Evolutionary conservation across 2,329 filamentous ascomycete species (phyloP).

Genomic region (Alternaria panax): DNA sequence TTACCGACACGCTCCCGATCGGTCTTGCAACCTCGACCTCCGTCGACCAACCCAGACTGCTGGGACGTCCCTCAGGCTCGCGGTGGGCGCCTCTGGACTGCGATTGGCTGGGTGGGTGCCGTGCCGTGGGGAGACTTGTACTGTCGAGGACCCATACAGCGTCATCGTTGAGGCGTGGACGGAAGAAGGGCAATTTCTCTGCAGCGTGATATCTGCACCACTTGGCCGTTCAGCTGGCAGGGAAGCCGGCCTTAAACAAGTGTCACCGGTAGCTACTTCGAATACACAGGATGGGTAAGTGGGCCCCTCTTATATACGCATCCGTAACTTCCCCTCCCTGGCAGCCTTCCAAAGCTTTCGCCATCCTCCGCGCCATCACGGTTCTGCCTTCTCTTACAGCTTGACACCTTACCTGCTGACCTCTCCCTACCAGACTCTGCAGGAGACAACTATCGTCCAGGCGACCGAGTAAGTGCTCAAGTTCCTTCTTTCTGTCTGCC

Average conservation of each 20-base stretch:
- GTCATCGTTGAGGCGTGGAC: slow-evolving; percentile 33
- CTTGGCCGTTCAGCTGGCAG: slow-evolving; percentile 45
- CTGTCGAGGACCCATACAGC: slow-evolving; percentile 38
- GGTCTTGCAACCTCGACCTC: slow-evolving; percentile 32
- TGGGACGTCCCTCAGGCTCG: slow-evolving; percentile 33
- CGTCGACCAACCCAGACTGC: slow-evolving; percentile 28
- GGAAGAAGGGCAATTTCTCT: slow-evolving; percentile 45
- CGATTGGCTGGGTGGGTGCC: slow-evolving; percentile 37
- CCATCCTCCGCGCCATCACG: slow-evolving; percentile 33
- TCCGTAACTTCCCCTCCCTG: slow-evolving; percentile 26
- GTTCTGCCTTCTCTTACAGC: slow-evolving; percentile 28
- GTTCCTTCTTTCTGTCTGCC: slow-evolving; percentile 11
- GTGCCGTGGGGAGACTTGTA: slow-evolving; percentile 40
- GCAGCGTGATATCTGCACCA: slow-evolving; percentile 41
- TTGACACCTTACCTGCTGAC: slow-evolving; percentile 29
- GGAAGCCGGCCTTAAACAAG: slow-evolving; percentile 35
- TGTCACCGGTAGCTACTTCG: slow-evolving; percentile 33
- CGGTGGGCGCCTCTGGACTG: slow-evolving; percentile 29
- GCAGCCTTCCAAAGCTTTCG: slow-evolving; percentile 15
- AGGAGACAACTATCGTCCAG: slow-evolving; percentile 35
- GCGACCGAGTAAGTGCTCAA: slow-evolving; percentile 32
- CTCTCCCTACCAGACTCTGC: slow-evolving; percentile 26
- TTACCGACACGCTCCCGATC: slow-evolving; percentile 27
- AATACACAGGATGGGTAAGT: slow-evolving; percentile 42
- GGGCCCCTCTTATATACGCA: slow-evolving; percentile 21